These are phyloP conservation scores for Cutaneotrichosporon spelunceum DNA, from an alignment of 1,284 basidiomycete species.

Conservation along the genomic window DNA sequence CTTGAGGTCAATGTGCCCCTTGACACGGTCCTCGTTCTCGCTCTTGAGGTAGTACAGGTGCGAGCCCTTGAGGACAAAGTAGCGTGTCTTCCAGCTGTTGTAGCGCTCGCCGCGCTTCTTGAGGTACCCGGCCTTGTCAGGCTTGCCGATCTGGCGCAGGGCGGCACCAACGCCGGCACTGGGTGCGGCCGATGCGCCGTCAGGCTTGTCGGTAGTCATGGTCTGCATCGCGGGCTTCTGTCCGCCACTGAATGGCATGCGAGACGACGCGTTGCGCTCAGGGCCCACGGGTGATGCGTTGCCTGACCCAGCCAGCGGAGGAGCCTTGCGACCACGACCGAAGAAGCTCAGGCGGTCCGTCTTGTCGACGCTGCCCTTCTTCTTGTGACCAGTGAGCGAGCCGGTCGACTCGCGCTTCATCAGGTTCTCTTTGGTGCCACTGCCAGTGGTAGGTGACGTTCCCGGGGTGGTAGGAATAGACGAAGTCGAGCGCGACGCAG, in stretches of 20 bases:
- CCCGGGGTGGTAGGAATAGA: slow-evolving; percentile 17
- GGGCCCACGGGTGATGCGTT: slow-evolving; percentile 23
- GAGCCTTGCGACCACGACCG: slow-evolving; percentile 70
- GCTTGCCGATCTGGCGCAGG: slow-evolving; percentile 78
- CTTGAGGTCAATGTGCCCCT: slow-evolving; percentile 86
- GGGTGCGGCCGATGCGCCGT: slow-evolving; percentile 26
- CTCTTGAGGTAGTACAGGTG: slow-evolving; percentile 82
- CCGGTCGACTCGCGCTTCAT: slow-evolving; percentile 46
- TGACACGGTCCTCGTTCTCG: slow-evolving; percentile 80
- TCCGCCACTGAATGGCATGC: slow-evolving; percentile 22
- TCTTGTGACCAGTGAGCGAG: slow-evolving; percentile 45
- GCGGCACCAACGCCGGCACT: slow-evolving; percentile 52
- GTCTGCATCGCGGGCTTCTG: slow-evolving; percentile 18
- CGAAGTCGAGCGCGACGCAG: slow-evolving; percentile 7
- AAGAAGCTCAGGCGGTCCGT: slow-evolving; percentile 61
- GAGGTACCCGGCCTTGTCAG: slow-evolving; percentile 90
- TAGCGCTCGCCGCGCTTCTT: slow-evolving; percentile 92
- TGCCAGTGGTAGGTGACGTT: background rate
- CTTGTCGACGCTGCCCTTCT: slow-evolving; percentile 50
- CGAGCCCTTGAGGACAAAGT: slow-evolving; percentile 89
- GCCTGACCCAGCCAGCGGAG: slow-evolving; percentile 56
- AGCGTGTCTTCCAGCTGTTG: slow-evolving; percentile 88
- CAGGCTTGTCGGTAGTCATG: slow-evolving; percentile 28
- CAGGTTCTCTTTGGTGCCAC: slow-evolving; percentile 16
- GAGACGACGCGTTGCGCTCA: slow-evolving; percentile 27